Evolutionary conservation across 371 early-diverging fungal species (phyloP), one percentile per base, ranked within the genome.

Genomic region (Rhizopus sp.): DNA sequence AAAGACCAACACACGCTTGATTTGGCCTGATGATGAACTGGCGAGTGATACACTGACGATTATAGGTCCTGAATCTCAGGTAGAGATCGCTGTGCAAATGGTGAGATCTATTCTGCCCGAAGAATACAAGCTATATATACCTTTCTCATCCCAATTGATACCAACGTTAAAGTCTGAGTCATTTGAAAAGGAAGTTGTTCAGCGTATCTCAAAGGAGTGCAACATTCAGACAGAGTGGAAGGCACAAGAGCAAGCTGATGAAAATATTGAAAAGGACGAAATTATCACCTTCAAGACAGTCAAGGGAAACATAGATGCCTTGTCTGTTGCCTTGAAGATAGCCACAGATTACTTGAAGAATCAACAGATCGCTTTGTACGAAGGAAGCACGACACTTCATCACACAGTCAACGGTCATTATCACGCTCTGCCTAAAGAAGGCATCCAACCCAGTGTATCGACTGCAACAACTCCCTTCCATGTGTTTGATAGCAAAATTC

Each of bases 1-100:
- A 48, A 68, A 72, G 40, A 80, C 83, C 23, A 72, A 77, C 44
- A 72, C 79, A 1, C 65, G 68, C 5, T 57, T 80, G 23, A 57
- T 72, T 16, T 83, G 80, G 72, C 80, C 83, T 6, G 76, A 75
- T 45, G 66, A 70, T 17, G 76, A 75, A 57, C 40, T 69, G 50
- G 72, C 72, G 13, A 62, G 46, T 30, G 70, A 72, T 12, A 48
- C 42, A 12, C 65, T 75, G 15, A 69, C 70, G 0, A 30, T 75
- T 16, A 54, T 72, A 13, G 75, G 75, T 6, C 75, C 75, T 3
- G 72, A 68, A 37, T 63, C 75, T n/a, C 69, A 75, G 23, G 53
- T 75, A 0, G 61, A 55, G 5, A 53, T 60, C 1, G 75, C 69
- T 3, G 57, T 63, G 5, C 63, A 72, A 17, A 45, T 69, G 62